Evolutionary conservation across 2,329 filamentous ascomycete genomes (phyloP).

Genomic region (Penicillium frequentans): DNA sequence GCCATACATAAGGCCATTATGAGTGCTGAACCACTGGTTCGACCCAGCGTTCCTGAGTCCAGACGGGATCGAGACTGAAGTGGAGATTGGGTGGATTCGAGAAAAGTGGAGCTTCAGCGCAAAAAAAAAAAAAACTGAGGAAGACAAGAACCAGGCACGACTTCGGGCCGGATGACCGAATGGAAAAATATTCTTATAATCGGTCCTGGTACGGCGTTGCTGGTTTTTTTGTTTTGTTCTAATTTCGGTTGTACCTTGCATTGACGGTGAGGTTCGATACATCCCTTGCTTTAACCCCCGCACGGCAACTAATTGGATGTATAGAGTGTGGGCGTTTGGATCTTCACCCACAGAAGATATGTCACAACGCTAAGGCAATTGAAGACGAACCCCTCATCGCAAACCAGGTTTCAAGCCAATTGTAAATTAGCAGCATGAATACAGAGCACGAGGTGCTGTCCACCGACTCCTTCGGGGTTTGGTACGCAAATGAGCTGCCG

Average conservation of each 20-base stretch:
- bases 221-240: not conserved
- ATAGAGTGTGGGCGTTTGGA: slow-evolving; percentile 15
- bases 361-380: slow-evolving; percentile 21
- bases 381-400: slow-evolving; percentile 11
- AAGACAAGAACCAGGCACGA: slow-evolving; percentile 1
- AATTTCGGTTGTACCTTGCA: slow-evolving; percentile 15
- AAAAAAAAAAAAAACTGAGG: slow-evolving; percentile 4
- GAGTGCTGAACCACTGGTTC: slow-evolving; percentile 16
- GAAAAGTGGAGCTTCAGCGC: slow-evolving; percentile 10
- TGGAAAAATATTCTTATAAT: not conserved
- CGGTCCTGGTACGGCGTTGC: not conserved
- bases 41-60: slow-evolving; percentile 18
- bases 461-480: slow-evolving; percentile 9
- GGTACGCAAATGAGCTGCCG: slow-evolving; percentile 16
- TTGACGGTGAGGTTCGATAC: slow-evolving; percentile 8
- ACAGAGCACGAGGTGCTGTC: slow-evolving; percentile 4
- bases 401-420: slow-evolving; percentile 3
- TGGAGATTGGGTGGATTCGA: slow-evolving; percentile 7
- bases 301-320: slow-evolving; percentile 15
- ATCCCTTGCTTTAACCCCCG: slow-evolving; percentile 13
- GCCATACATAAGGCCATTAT: slow-evolving; percentile 13
- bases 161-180: slow-evolving; percentile 5
- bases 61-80: not conserved
- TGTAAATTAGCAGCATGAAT: slow-evolving; percentile 6
- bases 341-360: slow-evolving; percentile 19